Percentiles rank a stretch among this genome's conserved stretches.
These are phyloP conservation scores for Dissoconium aciculare DNA, from an alignment of 2,329 filamentous ascomycete genomes.

Conservation along the genomic window DNA sequence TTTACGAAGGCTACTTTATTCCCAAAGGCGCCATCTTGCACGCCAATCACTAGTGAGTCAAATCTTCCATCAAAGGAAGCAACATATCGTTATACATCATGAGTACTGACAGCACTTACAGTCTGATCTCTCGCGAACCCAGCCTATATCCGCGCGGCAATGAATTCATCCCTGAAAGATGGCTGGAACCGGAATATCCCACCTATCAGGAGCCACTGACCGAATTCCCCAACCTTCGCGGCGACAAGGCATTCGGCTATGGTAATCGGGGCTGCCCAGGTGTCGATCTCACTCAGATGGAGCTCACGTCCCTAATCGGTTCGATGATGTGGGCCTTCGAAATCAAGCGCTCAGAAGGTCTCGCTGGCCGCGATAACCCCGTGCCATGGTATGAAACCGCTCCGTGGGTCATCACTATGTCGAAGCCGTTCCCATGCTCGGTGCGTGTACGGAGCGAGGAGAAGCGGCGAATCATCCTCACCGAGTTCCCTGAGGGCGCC, in stretches of 20 bases:
- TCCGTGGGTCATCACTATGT: slow-evolving; percentile 24
- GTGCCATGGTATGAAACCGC: slow-evolving; percentile 22
- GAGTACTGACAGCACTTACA: too few relatives aligned
- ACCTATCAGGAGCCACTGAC: slow-evolving; percentile 24
- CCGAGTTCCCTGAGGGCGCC: slow-evolving; percentile 14
- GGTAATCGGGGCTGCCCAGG: slow-evolving; percentile 24
- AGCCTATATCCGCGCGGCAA: slow-evolving; percentile 18
- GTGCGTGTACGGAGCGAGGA: slow-evolving; percentile 19
- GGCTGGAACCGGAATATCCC: slow-evolving; percentile 21
- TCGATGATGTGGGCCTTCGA: slow-evolving; percentile 20
- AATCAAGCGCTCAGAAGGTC: slow-evolving; percentile 17
- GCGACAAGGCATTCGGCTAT: slow-evolving; percentile 23
- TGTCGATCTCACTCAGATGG: slow-evolving; percentile 20
- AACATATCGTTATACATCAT: too few relatives aligned
- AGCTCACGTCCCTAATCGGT: slow-evolving; percentile 21
- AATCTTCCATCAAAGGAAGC: too few relatives aligned
- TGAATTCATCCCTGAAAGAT: slow-evolving; percentile 23
- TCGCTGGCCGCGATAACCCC: slow-evolving; percentile 13
- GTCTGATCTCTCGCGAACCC: slow-evolving; percentile 21
- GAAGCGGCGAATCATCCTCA: slow-evolving; percentile 19
- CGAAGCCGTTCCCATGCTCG: slow-evolving; percentile 20
- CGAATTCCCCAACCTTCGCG: slow-evolving; percentile 23
- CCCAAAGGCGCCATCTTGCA: slow-evolving; percentile 24
- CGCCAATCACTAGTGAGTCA: slow-evolving; percentile 24
- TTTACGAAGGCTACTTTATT: slow-evolving; percentile 26